Evolutionary conservation across 352 stramenopile species (phyloP).

Genomic region (Pythium aphanidermatum): DNA sequence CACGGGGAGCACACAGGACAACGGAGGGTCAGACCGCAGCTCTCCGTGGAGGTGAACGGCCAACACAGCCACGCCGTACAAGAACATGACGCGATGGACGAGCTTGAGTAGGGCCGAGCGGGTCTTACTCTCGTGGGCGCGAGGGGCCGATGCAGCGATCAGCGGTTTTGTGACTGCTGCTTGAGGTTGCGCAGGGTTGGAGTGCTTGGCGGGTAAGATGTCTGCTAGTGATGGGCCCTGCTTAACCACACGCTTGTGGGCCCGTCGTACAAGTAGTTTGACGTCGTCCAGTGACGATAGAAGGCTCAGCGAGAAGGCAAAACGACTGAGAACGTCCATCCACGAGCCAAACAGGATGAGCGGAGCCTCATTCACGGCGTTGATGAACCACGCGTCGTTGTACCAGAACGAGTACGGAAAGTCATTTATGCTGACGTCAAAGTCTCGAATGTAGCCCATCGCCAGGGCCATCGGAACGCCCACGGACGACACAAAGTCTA

Average conservation of each 20-base stretch:
- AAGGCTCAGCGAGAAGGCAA: conserved; percentile 12
- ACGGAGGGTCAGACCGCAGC: neutral
- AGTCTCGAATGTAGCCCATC: conserved; percentile 1
- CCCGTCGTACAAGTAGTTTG: neutral
- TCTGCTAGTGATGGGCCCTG: no score
- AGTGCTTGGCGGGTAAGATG: no score
- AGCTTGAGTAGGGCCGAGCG: neutral
- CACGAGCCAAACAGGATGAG: conserved; percentile 14
- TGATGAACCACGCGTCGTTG: conserved; percentile 13
- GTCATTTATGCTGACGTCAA: neutral
- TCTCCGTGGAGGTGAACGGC: conserved; percentile 11
- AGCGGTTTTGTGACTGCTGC: neutral
- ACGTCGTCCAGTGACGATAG: conserved; percentile 3
- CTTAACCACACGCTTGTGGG: neutral
- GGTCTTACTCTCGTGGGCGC: neutral
- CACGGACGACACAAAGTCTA: conserved; percentile 10
- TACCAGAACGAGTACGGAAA: conserved; percentile 10
- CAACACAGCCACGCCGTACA: conserved; percentile 4
- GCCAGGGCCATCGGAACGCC: conserved; percentile 4
- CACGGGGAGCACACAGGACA: conserved; percentile 7
- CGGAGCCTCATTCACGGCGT: conserved; percentile 5
- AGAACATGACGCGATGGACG: conserved; percentile 2
- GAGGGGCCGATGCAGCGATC: no score
- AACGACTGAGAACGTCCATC: conserved; percentile 7
- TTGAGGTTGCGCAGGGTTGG: neutral